Conservation (phyloP, 805 yeast species). For the Ogataea nonfermentans region DNA sequence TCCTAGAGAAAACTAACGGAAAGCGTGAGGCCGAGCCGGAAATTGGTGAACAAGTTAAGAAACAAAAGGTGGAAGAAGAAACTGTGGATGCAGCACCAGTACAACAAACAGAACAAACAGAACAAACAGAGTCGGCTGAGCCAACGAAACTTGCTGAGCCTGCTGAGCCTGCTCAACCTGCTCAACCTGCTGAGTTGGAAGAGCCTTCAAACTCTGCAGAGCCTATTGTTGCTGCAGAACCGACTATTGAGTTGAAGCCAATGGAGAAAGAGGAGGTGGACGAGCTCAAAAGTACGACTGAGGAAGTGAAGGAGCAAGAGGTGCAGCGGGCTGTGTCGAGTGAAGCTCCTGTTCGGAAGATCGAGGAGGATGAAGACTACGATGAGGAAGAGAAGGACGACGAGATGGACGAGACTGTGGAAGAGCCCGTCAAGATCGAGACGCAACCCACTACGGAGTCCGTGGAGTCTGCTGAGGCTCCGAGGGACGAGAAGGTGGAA, state of each 20-base stretch:
- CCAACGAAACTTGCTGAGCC: neutral
- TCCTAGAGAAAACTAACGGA: slow-evolving; percentile 3
- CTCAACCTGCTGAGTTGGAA: neutral
- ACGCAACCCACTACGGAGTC: neutral
- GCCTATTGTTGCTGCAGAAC: slow-evolving; percentile 1
- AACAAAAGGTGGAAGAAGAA: slow-evolving; percentile 11
- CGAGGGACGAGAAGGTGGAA: neutral
- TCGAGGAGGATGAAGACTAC: slow-evolving; percentile 39
- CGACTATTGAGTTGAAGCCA: slow-evolving; percentile 32
- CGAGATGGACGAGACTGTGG: slow-evolving; percentile 1
- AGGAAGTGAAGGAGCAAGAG: slow-evolving; percentile 16
- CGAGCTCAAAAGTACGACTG: slow-evolving; percentile 20
- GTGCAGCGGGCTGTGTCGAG: slow-evolving; percentile 16
- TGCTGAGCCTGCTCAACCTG: neutral
- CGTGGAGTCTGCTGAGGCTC: neutral
- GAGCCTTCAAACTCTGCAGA: slow-evolving; percentile 1
- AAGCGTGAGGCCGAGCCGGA: slow-evolving; percentile 8
- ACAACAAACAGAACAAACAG: neutral
- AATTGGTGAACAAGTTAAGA: slow-evolving; percentile 10
- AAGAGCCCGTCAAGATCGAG: neutral
- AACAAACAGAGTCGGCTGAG: slow-evolving; percentile 1
- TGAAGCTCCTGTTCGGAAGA: slow-evolving; percentile 33
- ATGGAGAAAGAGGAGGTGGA: slow-evolving; percentile 33
- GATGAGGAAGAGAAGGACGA: slow-evolving; percentile 30
- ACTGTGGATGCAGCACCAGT: neutral